Base-by-base conservation (phyloP, 2,329 filamentous ascomycete species). In the Fusarium cyanostomum region DNA sequence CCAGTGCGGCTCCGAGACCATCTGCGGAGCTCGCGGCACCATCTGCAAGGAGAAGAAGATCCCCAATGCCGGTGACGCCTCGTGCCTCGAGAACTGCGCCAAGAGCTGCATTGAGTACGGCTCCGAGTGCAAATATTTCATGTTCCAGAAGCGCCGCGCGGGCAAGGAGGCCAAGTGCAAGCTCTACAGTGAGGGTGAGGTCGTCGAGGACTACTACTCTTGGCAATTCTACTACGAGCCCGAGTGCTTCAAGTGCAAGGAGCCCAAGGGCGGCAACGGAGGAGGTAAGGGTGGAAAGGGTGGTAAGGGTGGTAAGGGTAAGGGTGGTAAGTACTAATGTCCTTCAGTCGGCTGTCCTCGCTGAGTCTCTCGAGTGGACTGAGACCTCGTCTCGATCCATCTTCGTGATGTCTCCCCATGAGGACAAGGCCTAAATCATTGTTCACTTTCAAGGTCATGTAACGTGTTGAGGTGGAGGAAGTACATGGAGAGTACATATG, bases 21-120 rank as follows among this genome's bases (percentile, higher is more conserved):
- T 45, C 46, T 66, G 63, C n/a, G 63, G 59, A 5, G 51, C 55
- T 0, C 27, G 13, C 1, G 63, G 63, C 8, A 28, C 43, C 7
- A 54, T 66, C 50, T 53, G 55, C 28, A 27, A 66, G 10, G 62
- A 56, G 30, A 27, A 30, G 0, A 38, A 26, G 7, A 66, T 64
- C 15, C 12, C 16, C 5, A 35, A 27, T 4, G 24, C 10, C 2
- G 62, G 55, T 7, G 55, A 66, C 50, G 18, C 15, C 21, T 52
- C 59, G 12, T 60, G 51, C 50, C 49, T 66, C 7, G 62, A 59
- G 28, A 56, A 46, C 39, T 66, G 63, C 37, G 63, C 63, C 27
- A 66, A 66, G 63, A 66, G 59, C 54, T 66, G 63, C 21, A 64
- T 67, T 4, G 21, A 56, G 31, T 37, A 37, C 7, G 55, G 55